Evolutionary conservation across 208 protist genomes (phyloP).

Genomic region (Acanthamoeba castellanii): DNA sequence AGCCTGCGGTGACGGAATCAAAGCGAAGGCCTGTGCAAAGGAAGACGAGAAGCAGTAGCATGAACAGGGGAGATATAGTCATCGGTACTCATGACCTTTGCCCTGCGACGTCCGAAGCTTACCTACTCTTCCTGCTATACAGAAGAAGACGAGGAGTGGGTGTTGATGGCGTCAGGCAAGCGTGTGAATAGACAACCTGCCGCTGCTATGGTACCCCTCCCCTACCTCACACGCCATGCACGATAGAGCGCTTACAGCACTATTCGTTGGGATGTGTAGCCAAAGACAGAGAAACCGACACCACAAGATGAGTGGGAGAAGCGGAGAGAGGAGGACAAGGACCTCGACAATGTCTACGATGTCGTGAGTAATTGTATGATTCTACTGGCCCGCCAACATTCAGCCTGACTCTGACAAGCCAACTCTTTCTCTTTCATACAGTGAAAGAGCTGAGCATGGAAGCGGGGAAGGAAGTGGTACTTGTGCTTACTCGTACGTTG

Average conservation of each 20-base stretch:
- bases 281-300: background rate
- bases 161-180: constrained; percentile 2
- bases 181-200: background rate
- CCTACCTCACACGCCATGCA: background rate
- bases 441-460: constrained; percentile 10
- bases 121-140: background rate
- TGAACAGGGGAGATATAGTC: background rate
- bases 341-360: background rate
- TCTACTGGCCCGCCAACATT: background rate
- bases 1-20: background rate
- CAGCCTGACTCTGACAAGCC: background rate
- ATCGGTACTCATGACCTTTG: background rate
- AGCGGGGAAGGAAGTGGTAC: constrained; percentile 35
- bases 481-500: background rate
- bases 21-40: background rate
- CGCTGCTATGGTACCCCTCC: background rate
- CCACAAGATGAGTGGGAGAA: constrained; percentile 47
- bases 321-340: background rate
- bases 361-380: background rate
- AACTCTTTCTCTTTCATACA: background rate
- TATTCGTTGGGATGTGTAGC: too few relatives aligned
- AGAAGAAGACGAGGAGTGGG: constrained; percentile 45
- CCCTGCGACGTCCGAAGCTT: background rate
- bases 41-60: background rate
- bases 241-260: background rate